These are phyloP conservation scores for Xylariaceae sp. DNA, from an alignment of 2,329 filamentous ascomycete genomes.

Conservation along the genomic window DNA sequence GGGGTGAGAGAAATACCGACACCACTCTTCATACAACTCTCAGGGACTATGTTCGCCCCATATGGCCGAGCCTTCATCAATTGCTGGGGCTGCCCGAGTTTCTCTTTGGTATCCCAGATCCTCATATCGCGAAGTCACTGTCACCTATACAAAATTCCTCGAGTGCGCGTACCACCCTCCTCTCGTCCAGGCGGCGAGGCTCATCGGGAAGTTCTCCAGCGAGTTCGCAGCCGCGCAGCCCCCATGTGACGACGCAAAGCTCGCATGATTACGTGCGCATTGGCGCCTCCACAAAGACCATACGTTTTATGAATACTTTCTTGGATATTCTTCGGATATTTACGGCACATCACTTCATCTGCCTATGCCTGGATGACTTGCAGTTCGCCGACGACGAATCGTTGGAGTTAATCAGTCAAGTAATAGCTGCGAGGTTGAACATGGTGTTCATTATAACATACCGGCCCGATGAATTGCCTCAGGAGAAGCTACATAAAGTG, in stretches of 20 bases:
- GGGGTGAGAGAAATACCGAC: constrained; percentile 61
- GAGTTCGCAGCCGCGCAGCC: constrained; percentile 32
- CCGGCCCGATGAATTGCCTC: constrained; percentile 59
- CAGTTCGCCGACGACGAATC: constrained; percentile 89
- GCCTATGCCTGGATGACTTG: constrained; percentile 81
- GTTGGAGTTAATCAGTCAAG: constrained; percentile 74
- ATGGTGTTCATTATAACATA: constrained; percentile 79
- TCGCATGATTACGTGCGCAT: constrained; percentile 57
- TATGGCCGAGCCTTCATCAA: constrained; percentile 60
- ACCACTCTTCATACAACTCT: constrained; percentile 57
- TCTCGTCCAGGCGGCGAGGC: constrained; percentile 39
- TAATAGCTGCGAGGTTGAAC: constrained; percentile 71
- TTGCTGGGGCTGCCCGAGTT: constrained; percentile 65
- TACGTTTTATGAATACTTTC: constrained; percentile 81
- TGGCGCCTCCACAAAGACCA: constrained; percentile 56
- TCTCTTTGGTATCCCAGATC: constrained; percentile 49
- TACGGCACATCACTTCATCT: constrained; percentile 78
- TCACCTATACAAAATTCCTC: constrained; percentile 33
- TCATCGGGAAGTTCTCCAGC: constrained; percentile 45
- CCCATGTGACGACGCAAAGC: constrained; percentile 42
- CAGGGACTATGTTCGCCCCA: constrained; percentile 57
- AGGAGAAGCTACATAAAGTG: constrained; percentile 50
- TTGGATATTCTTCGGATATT: constrained; percentile 80
- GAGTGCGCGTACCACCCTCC: constrained; percentile 32
- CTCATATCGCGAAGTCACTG: constrained; percentile 33